Conservation (phyloP, 2,329 filamentous ascomycete genomes). For the Botryotinia convoluta region DNA sequence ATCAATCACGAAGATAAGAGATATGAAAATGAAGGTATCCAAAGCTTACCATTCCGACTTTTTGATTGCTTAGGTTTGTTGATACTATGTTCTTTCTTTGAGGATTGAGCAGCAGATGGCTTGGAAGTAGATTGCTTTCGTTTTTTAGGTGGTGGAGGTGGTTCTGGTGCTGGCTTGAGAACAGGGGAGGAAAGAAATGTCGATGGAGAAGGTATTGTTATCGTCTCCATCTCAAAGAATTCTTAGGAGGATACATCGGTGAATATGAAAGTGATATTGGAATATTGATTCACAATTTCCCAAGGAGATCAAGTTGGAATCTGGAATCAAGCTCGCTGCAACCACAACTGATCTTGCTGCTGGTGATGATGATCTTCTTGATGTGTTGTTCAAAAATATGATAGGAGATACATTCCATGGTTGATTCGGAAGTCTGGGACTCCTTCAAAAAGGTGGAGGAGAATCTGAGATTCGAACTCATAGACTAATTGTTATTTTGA, state of each 20-base stretch:
- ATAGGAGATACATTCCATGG: constrained; percentile 15
- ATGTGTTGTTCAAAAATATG: constrained; percentile 18
- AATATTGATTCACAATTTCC: neutral
- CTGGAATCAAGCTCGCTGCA: constrained; percentile 2
- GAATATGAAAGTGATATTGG: constrained; percentile 1
- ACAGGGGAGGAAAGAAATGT: constrained; percentile 48
- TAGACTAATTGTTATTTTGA: constrained; percentile 9
- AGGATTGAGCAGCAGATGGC: constrained; percentile 23
- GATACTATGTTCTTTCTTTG: constrained; percentile 40
- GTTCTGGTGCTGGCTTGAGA: constrained; percentile 34
- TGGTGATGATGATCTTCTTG: constrained; percentile 12
- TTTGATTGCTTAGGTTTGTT: constrained; percentile 70
- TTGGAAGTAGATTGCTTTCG: constrained; percentile 32
- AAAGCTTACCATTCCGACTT: constrained; percentile 66
- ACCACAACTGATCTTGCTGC: neutral
- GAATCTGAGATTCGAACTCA: constrained; percentile 7
- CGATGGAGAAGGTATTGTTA: constrained; percentile 59
- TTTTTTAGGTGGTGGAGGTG: constrained; percentile 28
- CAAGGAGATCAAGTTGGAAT: neutral
- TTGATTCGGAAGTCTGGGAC: neutral
- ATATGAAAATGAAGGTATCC: constrained; percentile 12
- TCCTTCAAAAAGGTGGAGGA: constrained; percentile 14
- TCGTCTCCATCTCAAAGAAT: constrained; percentile 50
- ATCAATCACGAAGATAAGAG: constrained; percentile 33
- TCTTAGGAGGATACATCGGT: constrained; percentile 28